Evolutionary conservation across 345 rosid genomes (phyloP), one percentile per base, ranked within the genome.

Genomic region (Syzygium oleosum): DNA sequence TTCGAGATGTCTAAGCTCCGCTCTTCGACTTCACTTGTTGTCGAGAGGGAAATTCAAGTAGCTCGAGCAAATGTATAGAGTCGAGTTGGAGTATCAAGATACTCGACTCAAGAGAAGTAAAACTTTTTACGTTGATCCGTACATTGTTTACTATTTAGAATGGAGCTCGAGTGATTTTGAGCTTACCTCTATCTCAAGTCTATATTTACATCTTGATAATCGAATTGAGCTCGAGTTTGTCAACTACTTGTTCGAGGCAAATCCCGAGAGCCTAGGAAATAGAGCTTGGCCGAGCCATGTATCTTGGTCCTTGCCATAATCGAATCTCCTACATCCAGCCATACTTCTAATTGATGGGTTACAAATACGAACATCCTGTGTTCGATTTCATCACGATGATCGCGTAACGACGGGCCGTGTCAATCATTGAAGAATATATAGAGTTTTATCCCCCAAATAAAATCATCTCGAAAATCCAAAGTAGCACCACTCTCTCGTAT

Each of bases 201-300:
- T 1, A 17, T 68, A 34, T 34, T 68, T 17, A 34, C 23, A 19
- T 38, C 43, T 17, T 9, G 21, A 34, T 9, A 34, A 68, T 1
- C 7, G 21, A 34, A 38, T 34, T 16, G 25, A 68, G 22, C 46
- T 68, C 43, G 10, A 19, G 25, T 19, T 73, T 19, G 19, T 34
- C 14, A 73, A 11, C 80, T 73, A 9, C 25, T 17, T 17, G 3
- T 34, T 68, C 79, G 5, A 17, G 79, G 12, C 79, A 34, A 73
- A 19, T 41, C 80, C 38, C 25, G 2, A 19, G 2, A 34, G 80
- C 25, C 4, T 9, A 0, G 49, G 4, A 34, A 68, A 9, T 0
- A 0, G 4, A 34, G 46, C 25, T 73, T 16, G 23, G 4, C 31
- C 11, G 19, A 65, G 38, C 19, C 78, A 61, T n/a, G 29, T n/a